Evolutionary conservation across 768 basidiomycete genomes (phyloP).

Genomic region (Suillus weaverae): DNA sequence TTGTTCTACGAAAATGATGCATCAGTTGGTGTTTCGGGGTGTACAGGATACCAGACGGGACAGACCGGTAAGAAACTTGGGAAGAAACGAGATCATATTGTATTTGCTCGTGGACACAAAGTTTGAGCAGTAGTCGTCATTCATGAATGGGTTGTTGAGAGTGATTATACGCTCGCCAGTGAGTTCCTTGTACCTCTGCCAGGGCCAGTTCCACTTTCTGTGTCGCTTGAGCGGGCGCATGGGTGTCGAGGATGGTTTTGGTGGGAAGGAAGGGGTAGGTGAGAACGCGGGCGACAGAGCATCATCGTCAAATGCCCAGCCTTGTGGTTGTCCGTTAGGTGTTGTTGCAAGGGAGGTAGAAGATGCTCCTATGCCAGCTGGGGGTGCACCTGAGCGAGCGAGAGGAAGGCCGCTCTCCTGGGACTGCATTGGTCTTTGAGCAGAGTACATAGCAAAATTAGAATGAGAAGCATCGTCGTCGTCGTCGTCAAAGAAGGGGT

Average conservation of each 20-base stretch:
- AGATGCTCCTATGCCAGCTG: conserved; percentile 56
- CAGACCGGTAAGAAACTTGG: conserved; percentile 91
- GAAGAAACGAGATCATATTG: conserved; percentile 81
- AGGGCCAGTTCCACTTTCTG: conserved; percentile 76
- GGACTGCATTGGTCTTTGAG: conserved; percentile 37
- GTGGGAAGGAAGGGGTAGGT: conserved; percentile 43
- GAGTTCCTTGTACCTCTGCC: conserved; percentile 67
- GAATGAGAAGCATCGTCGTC: conserved; percentile 71
- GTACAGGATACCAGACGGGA: conserved; percentile 8
- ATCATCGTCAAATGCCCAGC: conserved; percentile 77
- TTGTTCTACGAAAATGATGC: conserved; percentile 61
- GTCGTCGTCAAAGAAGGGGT: conserved; percentile 81
- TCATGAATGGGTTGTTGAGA: conserved; percentile 73
- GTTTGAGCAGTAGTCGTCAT: conserved; percentile 73
- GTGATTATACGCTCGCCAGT: conserved; percentile 78
- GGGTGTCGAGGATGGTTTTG: conserved; percentile 21
- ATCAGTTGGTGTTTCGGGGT: conserved; percentile 10
- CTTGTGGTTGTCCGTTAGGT: conserved; percentile 53
- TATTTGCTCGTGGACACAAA: conserved; percentile 95
- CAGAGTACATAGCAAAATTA: conserved; percentile 44
- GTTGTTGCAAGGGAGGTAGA: conserved; percentile 37
- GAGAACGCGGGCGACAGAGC: conserved; percentile 47
- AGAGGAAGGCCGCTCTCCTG: conserved; percentile 58
- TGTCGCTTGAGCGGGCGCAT: conserved; percentile 14
- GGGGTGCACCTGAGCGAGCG: conserved; percentile 55